Percentiles rank a stretch among this genome's conserved stretches.
phyloP scores from a whole-genome alignment of 2,329 filamentous ascomycete genomes.

The Echinosphaeria canescens region DNA sequence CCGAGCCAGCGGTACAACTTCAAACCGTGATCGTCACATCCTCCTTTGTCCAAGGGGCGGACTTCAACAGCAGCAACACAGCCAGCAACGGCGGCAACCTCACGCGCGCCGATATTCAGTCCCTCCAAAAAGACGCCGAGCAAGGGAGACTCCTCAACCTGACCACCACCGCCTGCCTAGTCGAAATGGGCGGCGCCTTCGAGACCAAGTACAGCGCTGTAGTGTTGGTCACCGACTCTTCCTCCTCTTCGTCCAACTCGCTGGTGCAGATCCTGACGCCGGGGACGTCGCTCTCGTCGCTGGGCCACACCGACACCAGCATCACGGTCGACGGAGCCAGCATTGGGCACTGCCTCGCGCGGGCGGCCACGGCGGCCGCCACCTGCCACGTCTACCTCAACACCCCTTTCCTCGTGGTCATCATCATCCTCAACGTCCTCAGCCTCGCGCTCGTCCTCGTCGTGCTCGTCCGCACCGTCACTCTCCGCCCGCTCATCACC shows the following conservation, averaged over 20 bases:
- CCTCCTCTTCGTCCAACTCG: slow-evolving; percentile 8
- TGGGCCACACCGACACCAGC: slow-evolving; percentile 1
- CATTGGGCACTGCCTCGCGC: slow-evolving; percentile 13
- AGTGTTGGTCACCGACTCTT: slow-evolving; percentile 11
- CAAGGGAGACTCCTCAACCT: slow-evolving; percentile 10
- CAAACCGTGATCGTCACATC: slow-evolving; percentile 13
- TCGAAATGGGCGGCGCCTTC: slow-evolving; percentile 11
- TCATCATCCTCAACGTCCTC: slow-evolving; percentile 5
- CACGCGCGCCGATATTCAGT: slow-evolving; percentile 11
- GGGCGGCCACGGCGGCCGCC: slow-evolving; percentile 3
- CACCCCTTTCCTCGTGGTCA: slow-evolving; percentile 16
- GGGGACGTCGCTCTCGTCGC: slow-evolving; percentile 1
- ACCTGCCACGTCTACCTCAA: slow-evolving; percentile 19
- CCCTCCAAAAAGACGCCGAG: slow-evolving; percentile 13
- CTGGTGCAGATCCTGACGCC: slow-evolving; percentile 11
- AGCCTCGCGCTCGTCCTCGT: slow-evolving; percentile 9
- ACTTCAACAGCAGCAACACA: slow-evolving; percentile 13
- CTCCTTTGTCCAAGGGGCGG: slow-evolving; percentile 13
- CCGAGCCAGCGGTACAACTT: slow-evolving; percentile 12
- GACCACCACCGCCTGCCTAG: slow-evolving; percentile 10
- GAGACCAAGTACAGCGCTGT: slow-evolving; percentile 12
- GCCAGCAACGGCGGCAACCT: slow-evolving; percentile 13
- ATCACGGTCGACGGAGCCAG: slow-evolving; percentile 7
- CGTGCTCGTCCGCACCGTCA: slow-evolving; percentile 7
- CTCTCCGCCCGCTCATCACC: slow-evolving; percentile 21